phyloP scores from a whole-genome alignment of 2,329 filamentous ascomycete genomes.

The Xylariaceae sp. region DNA sequence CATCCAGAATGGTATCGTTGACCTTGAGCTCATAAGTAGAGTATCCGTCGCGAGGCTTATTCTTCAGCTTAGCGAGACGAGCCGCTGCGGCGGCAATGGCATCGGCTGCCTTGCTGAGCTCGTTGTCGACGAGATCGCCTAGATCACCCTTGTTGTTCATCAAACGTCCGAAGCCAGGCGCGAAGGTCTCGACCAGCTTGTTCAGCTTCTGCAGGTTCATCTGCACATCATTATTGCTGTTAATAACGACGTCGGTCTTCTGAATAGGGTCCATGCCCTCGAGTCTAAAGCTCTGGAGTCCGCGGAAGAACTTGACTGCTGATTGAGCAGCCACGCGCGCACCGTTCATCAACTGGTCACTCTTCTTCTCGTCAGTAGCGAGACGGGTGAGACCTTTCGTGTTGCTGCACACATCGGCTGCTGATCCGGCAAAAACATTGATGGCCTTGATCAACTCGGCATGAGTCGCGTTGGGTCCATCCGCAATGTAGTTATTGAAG shows the following conservation, averaged over 20 bases:
- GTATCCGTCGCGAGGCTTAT: slow-evolving; percentile 93
- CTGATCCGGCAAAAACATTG: slow-evolving; percentile 81
- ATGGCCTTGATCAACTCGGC: slow-evolving; percentile 90
- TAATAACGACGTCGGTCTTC: slow-evolving; percentile 96
- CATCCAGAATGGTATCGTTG: slow-evolving; percentile 89
- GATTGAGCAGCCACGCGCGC: slow-evolving; percentile 79
- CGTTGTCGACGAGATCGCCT: slow-evolving; percentile 85
- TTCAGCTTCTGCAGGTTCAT: slow-evolving; percentile 89
- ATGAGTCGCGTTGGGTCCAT: slow-evolving; percentile 86
- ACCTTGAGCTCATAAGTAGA: slow-evolving; percentile 95
- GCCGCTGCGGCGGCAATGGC: slow-evolving; percentile 90
- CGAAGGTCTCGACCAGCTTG: slow-evolving; percentile 87
- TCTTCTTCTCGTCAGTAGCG: slow-evolving; percentile 92
- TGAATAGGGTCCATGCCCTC: slow-evolving; percentile 85
- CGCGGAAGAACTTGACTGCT: slow-evolving; percentile 91
- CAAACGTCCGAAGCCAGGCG: slow-evolving; percentile 80
- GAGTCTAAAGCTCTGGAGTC: slow-evolving; percentile 86
- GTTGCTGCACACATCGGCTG: slow-evolving; percentile 92
- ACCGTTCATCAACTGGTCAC: slow-evolving; percentile 75
- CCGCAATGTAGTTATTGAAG: slow-evolving; percentile 97
- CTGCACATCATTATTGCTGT: slow-evolving; percentile 93
- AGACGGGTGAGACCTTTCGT: slow-evolving; percentile 92
- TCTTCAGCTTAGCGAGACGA: slow-evolving; percentile 84
- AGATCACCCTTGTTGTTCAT: slow-evolving; percentile 74
- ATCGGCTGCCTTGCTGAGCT: slow-evolving; percentile 88